These are phyloP conservation scores for Thalassia testudinum DNA, from an alignment of 116 monocot species.

Conservation along the genomic window DNA sequence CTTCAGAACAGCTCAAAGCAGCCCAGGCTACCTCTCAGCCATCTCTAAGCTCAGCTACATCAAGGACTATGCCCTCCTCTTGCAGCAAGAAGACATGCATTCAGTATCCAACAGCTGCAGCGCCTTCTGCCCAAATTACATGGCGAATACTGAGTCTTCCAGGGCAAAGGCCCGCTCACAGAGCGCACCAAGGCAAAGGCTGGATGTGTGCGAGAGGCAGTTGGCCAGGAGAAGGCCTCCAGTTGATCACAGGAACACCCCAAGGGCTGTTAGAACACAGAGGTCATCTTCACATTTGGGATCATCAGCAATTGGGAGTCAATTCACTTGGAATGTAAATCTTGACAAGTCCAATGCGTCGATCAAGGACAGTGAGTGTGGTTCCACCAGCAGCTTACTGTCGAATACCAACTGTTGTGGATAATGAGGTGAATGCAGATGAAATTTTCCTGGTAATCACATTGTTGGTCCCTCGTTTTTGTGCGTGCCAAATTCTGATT, in stretches of 20 bases:
- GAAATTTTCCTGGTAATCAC: too few species aligned
- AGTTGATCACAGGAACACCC: conserved; percentile 55
- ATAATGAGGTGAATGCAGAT: too few species aligned
- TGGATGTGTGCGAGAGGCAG: conserved; percentile 52
- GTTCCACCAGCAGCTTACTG: conserved; percentile 47
- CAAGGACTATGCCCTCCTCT: conserved; percentile 7
- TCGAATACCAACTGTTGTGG: conserved; percentile 50
- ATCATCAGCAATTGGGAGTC: conserved; percentile 12
- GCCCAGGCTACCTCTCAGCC: conserved; percentile 41
- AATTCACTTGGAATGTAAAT: conserved; percentile 51
- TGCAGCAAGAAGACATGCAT: conserved; percentile 13
- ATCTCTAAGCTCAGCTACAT: conserved; percentile 14
- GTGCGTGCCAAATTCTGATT: too few species aligned
- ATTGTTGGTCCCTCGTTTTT: too few species aligned
- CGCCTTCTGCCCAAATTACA: conserved; percentile 53
- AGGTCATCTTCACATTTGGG: conserved; percentile 61
- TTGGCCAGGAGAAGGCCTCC: conserved; percentile 42
- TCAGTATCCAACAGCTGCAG: conserved; percentile 18
- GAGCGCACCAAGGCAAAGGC: conserved; percentile 69
- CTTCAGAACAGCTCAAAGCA: conserved; percentile 48
- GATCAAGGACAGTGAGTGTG: conserved; percentile 76
- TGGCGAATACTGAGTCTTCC: conserved; percentile 89
- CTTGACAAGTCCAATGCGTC: conserved; percentile 56
- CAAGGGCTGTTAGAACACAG: conserved; percentile 56
- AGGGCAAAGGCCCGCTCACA: conserved; percentile 79